Percentiles rank a stretch among this genome's conserved stretches.
Evolutionary conservation across 2,329 filamentous ascomycete genomes (phyloP).

Genomic region (Fusarium sp.): DNA sequence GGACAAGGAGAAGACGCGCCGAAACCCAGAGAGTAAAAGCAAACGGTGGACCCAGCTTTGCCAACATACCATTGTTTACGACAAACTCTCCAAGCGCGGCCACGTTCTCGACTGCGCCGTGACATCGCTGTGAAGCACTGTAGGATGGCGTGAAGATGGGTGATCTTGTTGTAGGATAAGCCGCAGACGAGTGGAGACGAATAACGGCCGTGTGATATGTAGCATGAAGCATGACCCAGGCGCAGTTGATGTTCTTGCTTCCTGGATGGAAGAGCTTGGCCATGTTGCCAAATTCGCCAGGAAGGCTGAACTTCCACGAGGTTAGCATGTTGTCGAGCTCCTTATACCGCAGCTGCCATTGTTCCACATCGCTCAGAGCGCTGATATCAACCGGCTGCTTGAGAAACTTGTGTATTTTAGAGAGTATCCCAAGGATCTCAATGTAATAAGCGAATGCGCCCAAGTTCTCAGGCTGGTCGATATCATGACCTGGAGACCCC

Average conservation of each 20-base stretch:
- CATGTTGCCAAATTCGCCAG: constrained; percentile 87
- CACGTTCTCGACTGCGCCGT: constrained; percentile 86
- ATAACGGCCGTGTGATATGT: constrained; percentile 93
- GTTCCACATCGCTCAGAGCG: constrained; percentile 85
- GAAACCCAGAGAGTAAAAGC: constrained; percentile 95
- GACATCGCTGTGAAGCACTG: constrained; percentile 85
- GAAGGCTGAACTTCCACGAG: constrained; percentile 87
- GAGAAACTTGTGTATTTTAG: constrained; percentile 88
- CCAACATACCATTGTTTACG: constrained; percentile 79
- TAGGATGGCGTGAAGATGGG: constrained; percentile 92
- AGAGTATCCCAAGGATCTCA: constrained; percentile 89
- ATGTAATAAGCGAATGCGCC: constrained; percentile 93
- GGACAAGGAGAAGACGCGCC: constrained; percentile 87
- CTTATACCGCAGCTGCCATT: constrained; percentile 90
- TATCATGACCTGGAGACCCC: constrained; percentile 70
- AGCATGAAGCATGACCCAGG: constrained; percentile 92
- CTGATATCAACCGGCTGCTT: constrained; percentile 93
- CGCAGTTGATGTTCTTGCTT: constrained; percentile 80
- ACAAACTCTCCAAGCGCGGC: constrained; percentile 85
- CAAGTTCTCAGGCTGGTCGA: constrained; percentile 83
- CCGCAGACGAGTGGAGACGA: constrained; percentile 90
- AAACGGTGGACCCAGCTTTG: constrained; percentile 89
- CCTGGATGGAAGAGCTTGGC: constrained; percentile 81
- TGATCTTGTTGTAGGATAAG: constrained; percentile 90
- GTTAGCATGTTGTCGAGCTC: constrained; percentile 85